A percentile compares a stretch with the other conserved stretches of the same genome.
phyloP scores from a whole-genome alignment of 1,284 basidiomycete genomes.

The Cryptococcus deneoformans region DNA sequence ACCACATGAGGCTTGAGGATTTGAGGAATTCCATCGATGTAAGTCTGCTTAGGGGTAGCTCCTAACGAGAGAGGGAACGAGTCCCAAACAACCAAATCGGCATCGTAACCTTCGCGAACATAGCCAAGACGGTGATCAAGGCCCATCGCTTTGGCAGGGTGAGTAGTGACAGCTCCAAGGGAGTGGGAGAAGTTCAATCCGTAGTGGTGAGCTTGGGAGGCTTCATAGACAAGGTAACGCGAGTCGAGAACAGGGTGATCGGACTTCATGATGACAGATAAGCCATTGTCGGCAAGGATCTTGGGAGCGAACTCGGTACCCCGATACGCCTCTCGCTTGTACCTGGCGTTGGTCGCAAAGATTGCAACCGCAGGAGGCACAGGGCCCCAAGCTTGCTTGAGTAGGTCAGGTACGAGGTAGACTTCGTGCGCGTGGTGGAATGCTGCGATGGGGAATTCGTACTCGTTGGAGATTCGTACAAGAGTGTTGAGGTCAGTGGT shows the following conservation, averaged over 20 bases:
- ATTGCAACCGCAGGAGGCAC: constrained; percentile 67
- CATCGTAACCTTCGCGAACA: constrained; percentile 59
- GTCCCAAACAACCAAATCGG: constrained; percentile 82
- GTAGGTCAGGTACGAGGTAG: constrained; percentile 73
- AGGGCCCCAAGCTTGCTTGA: constrained; percentile 67
- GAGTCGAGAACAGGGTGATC: constrained; percentile 73
- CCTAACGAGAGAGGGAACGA: constrained; percentile 76
- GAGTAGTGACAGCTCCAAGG: constrained; percentile 66
- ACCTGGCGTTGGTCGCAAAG: constrained; percentile 60
- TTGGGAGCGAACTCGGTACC: constrained; percentile 80
- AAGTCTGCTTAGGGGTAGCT: constrained; percentile 55
- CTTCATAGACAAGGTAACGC: constrained; percentile 75
- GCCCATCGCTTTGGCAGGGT: constrained; percentile 72
- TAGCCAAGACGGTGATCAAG: constrained; percentile 78
- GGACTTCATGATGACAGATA: constrained; percentile 65
- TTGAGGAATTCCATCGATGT: constrained; percentile 60
- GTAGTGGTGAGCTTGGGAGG: constrained; percentile 80
- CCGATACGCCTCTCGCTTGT: constrained; percentile 56
- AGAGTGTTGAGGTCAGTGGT: constrained; percentile 67
- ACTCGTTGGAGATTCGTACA: constrained; percentile 70
- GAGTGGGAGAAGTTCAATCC: constrained; percentile 48
- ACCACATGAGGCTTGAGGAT: constrained; percentile 38
- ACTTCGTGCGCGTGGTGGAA: constrained; percentile 87
- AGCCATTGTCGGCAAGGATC: constrained; percentile 69
- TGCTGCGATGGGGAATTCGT: constrained; percentile 64